Conservation (phyloP, 441 rosid genomes). For the California macrophylla region DNA sequence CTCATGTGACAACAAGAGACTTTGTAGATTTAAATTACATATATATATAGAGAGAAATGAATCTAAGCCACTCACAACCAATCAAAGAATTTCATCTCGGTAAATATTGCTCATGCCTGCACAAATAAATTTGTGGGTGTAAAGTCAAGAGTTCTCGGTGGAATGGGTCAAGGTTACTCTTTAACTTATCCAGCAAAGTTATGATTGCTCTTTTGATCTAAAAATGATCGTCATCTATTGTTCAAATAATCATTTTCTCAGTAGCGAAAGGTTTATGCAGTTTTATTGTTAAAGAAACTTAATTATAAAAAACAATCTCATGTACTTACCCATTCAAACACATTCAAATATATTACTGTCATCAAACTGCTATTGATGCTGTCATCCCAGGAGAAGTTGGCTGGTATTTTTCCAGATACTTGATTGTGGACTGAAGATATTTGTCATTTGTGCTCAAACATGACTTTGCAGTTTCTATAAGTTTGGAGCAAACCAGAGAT, state of each 20-base stretch:
- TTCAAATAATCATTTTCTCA: background rate
- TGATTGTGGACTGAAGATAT: slow-evolving; percentile 45
- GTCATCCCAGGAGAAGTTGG: slow-evolving; percentile 13
- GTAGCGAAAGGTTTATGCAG: background rate
- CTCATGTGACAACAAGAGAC: too few relatives aligned
- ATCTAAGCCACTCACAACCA: too few relatives aligned
- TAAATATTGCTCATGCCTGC: too few relatives aligned
- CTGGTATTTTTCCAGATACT: slow-evolving; percentile 28
- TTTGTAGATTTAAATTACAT: too few relatives aligned
- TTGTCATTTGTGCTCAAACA: slow-evolving; percentile 41
- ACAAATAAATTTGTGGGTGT: too few relatives aligned
- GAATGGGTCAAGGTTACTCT: too few relatives aligned
- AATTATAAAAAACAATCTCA: background rate
- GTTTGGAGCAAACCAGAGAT: slow-evolving; percentile 42
- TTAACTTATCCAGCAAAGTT: too few relatives aligned
- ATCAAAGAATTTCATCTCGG: too few relatives aligned
- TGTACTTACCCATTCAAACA: background rate
- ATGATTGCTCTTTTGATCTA: background rate
- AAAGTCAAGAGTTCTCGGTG: too few relatives aligned
- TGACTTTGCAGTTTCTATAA: slow-evolving; percentile 54
- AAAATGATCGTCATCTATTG: background rate
- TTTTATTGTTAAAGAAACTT: background rate
- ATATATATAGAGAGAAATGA: too few relatives aligned
- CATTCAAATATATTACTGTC: background rate
- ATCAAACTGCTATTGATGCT: slow-evolving; percentile 17